Evolutionary conservation across 257 asterid species (phyloP), one percentile per base, ranked within the genome.

Genomic region (Nicotiana obtusifolia): DNA sequence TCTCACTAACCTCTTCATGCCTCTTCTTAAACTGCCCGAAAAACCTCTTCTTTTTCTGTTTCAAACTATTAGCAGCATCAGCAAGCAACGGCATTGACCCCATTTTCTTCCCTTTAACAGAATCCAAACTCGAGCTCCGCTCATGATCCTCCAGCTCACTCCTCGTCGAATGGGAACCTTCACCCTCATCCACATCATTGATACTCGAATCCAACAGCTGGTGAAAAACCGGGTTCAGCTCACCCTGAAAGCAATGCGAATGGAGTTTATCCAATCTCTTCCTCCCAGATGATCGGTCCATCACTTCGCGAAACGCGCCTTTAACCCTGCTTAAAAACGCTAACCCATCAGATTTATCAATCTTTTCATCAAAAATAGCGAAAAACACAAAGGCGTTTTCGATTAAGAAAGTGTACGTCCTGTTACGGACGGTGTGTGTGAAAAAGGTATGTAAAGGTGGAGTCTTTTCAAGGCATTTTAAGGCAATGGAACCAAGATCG

Each of bases 161-260:
- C 60, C 62, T 64, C 14, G 95, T 91, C 7, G 95, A 88, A 86
- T 57, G 78, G 0, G 89, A 59, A 2, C 82, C 22, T 5, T 56
- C 61, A 56, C 61, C 16, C 35, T 19, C 87, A 61, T 84, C 91
- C 87, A 77, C 57, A 2, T 88, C 91, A 2, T 88, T 90, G 61
- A 80, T 60, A 11, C 79, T 87, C 33, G 91, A 83, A 20, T 91
- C 91, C 82, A 91, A 53, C 80, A 94, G 59, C 68, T 90, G 88
- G 56, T 92, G 97, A 84, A 95, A 94, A 78, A 95, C 92, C 0
- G 97, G 98, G 80, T 80, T 92, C 57, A 95, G 85, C 60, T 95
- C 98, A 0, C 97, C 97, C 77, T 95, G 99, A 71, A 90, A 91
- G 35, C 97, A 94, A 87, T 92, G 97, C 4, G 97, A 88, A 33